A percentile compares a stretch with the other conserved stretches of the same genome.
Evolutionary conservation across 139 green algal species (phyloP).

Genomic region (Coelastrella sp.): DNA sequence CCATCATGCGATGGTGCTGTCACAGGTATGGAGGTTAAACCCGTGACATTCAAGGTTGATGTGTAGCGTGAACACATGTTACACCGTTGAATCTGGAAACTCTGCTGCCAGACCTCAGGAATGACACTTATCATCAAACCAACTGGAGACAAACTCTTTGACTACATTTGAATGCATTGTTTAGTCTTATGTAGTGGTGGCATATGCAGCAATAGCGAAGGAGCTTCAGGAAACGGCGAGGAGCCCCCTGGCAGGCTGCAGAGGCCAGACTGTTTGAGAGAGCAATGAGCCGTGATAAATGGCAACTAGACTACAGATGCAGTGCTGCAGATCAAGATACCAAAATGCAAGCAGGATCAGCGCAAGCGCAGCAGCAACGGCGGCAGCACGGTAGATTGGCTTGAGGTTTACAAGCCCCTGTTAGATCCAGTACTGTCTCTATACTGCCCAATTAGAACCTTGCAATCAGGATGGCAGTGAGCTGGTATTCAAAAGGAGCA

Average conservation of each 20-base stretch:
- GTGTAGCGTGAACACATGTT: too few species aligned
- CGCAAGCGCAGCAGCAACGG: not conserved
- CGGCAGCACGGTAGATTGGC: not conserved
- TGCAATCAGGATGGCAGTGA: constrained; percentile 8
- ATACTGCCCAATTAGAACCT: constrained; percentile 3
- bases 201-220: too few species aligned
- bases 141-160: too few species aligned
- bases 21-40: not conserved
- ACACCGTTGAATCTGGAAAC: too few species aligned
- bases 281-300: too few species aligned
- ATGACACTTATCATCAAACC: too few species aligned
- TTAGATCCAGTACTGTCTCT: constrained; percentile 5
- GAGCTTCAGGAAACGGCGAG: not conserved
- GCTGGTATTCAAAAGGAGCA: constrained; percentile 17
- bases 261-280: too few species aligned
- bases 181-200: too few species aligned
- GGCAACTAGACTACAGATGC: not conserved
- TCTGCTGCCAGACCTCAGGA: too few species aligned
- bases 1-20: not conserved
- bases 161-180: too few species aligned
- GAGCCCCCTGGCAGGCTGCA: too few species aligned
- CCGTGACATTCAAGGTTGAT: not conserved
- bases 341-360: constrained; percentile 12
- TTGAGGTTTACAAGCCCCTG: constrained; percentile 3
- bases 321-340: not conserved